phyloP scores from a whole-genome alignment of 2,329 filamentous ascomycete genomes.

The Fusarium decemcellulare region DNA sequence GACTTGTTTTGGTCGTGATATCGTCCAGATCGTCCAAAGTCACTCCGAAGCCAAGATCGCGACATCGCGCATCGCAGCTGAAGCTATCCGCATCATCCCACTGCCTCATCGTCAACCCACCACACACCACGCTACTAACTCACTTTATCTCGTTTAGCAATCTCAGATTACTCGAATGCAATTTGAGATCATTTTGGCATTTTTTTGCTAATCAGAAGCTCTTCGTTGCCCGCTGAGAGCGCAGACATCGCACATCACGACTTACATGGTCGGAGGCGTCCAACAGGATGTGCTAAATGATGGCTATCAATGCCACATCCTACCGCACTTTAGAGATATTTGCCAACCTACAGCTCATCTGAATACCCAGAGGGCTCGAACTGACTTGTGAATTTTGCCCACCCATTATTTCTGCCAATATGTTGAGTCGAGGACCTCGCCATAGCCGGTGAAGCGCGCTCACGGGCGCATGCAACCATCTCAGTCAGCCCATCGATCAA shows the following conservation, averaged over 20 bases:
- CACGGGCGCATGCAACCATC: background rate
- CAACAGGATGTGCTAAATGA: slow-evolving; percentile 18
- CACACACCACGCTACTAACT: slow-evolving; percentile 30
- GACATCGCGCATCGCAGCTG: slow-evolving; percentile 44
- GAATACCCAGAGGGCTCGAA: no score
- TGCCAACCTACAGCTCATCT: no score
- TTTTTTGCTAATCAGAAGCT: slow-evolving; percentile 33
- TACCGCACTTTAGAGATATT: background rate
- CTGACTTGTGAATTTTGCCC: background rate
- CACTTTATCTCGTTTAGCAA: slow-evolving; percentile 1
- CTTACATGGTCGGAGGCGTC: slow-evolving; percentile 48
- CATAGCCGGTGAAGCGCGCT: background rate
- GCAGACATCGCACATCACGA: slow-evolving; percentile 36
- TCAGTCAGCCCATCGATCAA: background rate
- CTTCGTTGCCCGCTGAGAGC: slow-evolving; percentile 6
- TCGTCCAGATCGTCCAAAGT: slow-evolving; percentile 43
- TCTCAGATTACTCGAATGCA: background rate
- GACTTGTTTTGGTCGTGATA: slow-evolving; percentile 18
- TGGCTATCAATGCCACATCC: slow-evolving; percentile 4
- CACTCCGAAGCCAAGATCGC: slow-evolving; percentile 44
- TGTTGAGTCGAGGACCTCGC: background rate
- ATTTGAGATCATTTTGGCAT: slow-evolving; percentile 22
- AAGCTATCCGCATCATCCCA: slow-evolving; percentile 53
- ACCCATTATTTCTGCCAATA: background rate
- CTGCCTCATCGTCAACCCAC: slow-evolving; percentile 37